phyloP scores from a whole-genome alignment of 2,329 filamentous ascomycete species.

The Diaporthe batatas region DNA sequence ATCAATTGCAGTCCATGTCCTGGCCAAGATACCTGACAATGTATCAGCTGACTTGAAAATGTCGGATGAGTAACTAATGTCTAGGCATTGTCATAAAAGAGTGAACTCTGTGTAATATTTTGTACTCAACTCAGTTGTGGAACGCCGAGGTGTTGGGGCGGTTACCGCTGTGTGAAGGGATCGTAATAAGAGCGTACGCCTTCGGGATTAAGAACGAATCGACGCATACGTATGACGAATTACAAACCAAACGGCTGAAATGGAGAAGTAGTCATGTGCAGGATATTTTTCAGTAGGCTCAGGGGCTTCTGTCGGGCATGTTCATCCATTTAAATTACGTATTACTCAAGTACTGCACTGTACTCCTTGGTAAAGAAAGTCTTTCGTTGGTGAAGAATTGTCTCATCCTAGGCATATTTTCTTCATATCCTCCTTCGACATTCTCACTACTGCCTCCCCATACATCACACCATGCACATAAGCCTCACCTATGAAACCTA shows the following conservation, averaged over 20 bases:
- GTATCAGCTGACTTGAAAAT: not conserved
- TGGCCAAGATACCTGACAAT: not conserved
- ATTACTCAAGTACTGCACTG: not conserved
- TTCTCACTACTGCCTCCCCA: not conserved
- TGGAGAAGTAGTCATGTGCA: no score
- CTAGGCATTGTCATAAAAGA: not conserved
- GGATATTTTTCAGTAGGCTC: no score
- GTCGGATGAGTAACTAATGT: no score
- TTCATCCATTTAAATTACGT: not conserved
- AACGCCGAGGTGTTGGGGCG: no score
- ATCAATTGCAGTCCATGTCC: not conserved
- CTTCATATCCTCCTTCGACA: not conserved
- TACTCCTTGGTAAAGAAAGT: no score
- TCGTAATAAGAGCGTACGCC: no score
- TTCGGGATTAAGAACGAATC: no score
- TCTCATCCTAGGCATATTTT: conserved; percentile 9
- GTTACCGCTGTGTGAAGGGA: no score
- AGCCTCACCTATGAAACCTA: conserved; percentile 5
- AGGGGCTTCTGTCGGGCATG: no score
- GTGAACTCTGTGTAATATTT: not conserved
- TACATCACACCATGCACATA: conserved; percentile 36
- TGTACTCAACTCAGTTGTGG: not conserved
- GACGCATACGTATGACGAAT: no score
- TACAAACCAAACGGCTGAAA: no score
- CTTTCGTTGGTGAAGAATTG: no score